phyloP scores from a whole-genome alignment of 1,284 basidiomycete species.

The Fomitopsis palustris region DNA sequence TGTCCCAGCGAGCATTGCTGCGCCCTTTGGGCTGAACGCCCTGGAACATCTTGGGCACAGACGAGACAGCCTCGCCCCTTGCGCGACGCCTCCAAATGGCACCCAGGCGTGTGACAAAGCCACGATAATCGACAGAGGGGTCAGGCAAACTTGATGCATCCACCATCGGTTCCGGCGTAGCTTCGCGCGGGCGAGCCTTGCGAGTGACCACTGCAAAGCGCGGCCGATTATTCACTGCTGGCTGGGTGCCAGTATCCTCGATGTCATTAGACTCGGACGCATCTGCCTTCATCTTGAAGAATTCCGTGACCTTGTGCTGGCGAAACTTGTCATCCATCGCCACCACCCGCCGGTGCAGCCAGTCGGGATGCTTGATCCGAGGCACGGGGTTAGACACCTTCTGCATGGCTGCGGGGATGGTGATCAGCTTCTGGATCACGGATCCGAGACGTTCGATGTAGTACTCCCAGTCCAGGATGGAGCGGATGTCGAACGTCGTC shows the following conservation, averaged over 20 bases:
- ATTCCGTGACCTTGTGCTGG: constrained; percentile 96
- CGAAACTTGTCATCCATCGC: constrained; percentile 95
- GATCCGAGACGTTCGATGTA: constrained; percentile 98
- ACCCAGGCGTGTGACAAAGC: constrained; percentile 71
- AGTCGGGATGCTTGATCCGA: constrained; percentile 95
- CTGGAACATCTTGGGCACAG: constrained; percentile 79
- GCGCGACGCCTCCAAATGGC: constrained; percentile 72
- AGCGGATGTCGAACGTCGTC: constrained; percentile 87
- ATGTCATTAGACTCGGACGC: constrained; percentile 47
- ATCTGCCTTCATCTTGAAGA: constrained; percentile 67
- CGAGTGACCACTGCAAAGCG: constrained; percentile 57
- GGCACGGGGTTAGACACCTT: constrained; percentile 97
- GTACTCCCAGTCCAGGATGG: constrained; percentile 97
- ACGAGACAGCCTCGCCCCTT: constrained; percentile 31
- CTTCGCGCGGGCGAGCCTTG: constrained; percentile 37
- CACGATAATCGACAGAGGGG: constrained; percentile 63
- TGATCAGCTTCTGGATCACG: constrained; percentile 99
- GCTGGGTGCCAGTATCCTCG: constrained; percentile 56
- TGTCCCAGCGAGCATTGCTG: constrained; percentile 78
- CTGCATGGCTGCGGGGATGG: constrained; percentile 98
- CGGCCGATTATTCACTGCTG: constrained; percentile 28
- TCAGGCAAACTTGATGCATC: constrained; percentile 50
- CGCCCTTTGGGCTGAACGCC: constrained; percentile 59
- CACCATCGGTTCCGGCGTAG: constrained; percentile 38
- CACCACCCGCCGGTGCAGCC: constrained; percentile 90